Evolutionary conservation across 2,329 filamentous ascomycete genomes (phyloP).

Genomic region (Immersiporthe knoxdaviesiana): DNA sequence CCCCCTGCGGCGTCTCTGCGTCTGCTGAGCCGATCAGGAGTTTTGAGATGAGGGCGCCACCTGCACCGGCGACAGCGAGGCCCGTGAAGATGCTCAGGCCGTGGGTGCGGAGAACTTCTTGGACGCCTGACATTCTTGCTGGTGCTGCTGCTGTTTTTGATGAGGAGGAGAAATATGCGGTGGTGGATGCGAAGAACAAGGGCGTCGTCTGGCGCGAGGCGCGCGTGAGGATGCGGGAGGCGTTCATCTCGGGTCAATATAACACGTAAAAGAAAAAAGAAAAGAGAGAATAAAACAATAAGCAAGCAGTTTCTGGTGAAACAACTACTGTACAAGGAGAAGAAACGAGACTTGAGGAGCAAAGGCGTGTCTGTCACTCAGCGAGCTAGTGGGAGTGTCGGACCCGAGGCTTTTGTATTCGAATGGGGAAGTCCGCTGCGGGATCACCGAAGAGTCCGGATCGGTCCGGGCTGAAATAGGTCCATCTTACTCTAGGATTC

Average conservation of each 20-base stretch:
- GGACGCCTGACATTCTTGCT: slow-evolving; percentile 18
- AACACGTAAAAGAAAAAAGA: too few relatives aligned
- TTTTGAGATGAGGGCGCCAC: slow-evolving; percentile 23
- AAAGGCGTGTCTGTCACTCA: too few relatives aligned
- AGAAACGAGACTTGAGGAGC: background rate
- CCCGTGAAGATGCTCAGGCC: slow-evolving; percentile 23
- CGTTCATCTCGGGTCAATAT: slow-evolving; percentile 11
- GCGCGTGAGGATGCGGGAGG: slow-evolving; percentile 24
- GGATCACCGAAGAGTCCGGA: slow-evolving; percentile 22
- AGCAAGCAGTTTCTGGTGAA: too few relatives aligned
- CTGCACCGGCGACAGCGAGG: slow-evolving; percentile 21
- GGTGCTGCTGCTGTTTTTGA: background rate
- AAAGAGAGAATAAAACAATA: too few relatives aligned
- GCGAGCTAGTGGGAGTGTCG: background rate
- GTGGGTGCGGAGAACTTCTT: slow-evolving; percentile 21
- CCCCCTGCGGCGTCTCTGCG: slow-evolving; percentile 8
- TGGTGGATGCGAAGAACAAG: slow-evolving; percentile 7
- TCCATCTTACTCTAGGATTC: background rate
- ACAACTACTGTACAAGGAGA: too few relatives aligned
- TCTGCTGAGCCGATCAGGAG: slow-evolving; percentile 20
- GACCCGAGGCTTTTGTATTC: slow-evolving; percentile 22
- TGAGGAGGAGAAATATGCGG: background rate
- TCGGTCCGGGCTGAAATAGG: slow-evolving; percentile 15
- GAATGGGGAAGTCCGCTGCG: slow-evolving; percentile 28
- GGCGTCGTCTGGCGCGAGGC: background rate